These are phyloP conservation scores for Trichoderma gracile DNA, from an alignment of 2,329 filamentous ascomycete species.

Conservation along the genomic window DNA sequence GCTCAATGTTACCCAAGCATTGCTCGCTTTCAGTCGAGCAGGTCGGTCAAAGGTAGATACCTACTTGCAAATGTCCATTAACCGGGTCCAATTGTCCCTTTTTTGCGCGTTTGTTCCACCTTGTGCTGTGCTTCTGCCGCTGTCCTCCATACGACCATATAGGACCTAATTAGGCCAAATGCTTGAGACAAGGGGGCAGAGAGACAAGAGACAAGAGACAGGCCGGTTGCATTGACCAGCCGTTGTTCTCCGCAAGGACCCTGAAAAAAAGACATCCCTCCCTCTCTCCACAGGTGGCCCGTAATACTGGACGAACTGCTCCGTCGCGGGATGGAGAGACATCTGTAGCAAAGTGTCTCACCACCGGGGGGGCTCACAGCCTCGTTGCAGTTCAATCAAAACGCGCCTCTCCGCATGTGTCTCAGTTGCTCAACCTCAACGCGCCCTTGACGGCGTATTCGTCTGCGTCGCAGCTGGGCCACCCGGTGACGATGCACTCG, in stretches of 20 bases:
- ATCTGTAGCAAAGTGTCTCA: constrained; percentile 1
- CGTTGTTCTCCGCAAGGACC: neutral
- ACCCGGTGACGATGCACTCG: constrained; percentile 24
- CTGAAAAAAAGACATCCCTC: no score
- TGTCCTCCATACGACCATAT: no score
- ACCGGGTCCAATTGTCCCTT: no score
- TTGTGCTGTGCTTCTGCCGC: no score
- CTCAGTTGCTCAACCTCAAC: constrained; percentile 13
- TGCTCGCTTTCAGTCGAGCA: no score
- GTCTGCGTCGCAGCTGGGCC: constrained; percentile 18
- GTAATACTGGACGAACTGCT: neutral
- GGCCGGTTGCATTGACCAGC: constrained; percentile 1
- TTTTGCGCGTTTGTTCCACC: no score
- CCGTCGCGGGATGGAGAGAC: neutral
- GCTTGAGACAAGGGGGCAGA: neutral
- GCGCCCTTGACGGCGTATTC: constrained; percentile 14
- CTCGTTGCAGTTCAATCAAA: neutral
- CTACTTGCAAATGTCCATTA: no score
- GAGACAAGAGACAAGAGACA: neutral
- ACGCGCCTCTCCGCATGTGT: neutral
- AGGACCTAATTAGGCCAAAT: neutral
- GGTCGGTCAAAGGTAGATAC: no score
- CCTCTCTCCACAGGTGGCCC: neutral
- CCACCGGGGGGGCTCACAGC: neutral
- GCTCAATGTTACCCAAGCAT: no score